These are phyloP conservation scores for Plectosphaerella cucumerina DNA, from an alignment of 2,329 filamentous ascomycete species.

Conservation along the genomic window DNA sequence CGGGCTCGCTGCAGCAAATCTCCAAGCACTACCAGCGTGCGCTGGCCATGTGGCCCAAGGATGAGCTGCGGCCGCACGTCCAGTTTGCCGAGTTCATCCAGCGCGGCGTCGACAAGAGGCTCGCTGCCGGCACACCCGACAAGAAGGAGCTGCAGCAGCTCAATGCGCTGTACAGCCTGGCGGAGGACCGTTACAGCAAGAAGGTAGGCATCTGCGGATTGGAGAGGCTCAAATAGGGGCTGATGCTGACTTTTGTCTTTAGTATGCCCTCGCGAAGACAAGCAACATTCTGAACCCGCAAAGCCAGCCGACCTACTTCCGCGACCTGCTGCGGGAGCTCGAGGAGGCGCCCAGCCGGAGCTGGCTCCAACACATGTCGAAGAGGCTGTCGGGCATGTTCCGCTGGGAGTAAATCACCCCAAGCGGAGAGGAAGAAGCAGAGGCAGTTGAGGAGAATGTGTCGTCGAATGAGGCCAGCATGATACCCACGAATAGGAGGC, in stretches of 20 bases:
- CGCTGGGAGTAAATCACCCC: conserved; percentile 24
- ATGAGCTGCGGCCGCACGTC: conserved; percentile 57
- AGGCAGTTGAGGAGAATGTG: not conserved
- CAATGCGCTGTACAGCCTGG: conserved; percentile 54
- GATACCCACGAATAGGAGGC: not conserved
- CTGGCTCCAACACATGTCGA: conserved; percentile 46
- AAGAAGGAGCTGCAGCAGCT: conserved; percentile 50
- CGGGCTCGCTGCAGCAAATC: conserved; percentile 27
- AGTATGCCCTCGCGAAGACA: conserved; percentile 41
- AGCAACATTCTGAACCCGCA: conserved; percentile 50
- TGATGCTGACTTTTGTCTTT: conserved; percentile 3
- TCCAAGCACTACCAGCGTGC: conserved; percentile 44
- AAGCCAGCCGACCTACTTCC: conserved; percentile 62
- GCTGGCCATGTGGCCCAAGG: conserved; percentile 58
- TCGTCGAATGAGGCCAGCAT: not conserved
- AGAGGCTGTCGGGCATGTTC: conserved; percentile 56
- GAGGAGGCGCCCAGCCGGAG: conserved; percentile 57
- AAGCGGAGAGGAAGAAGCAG: not conserved
- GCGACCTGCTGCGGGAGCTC: conserved; percentile 56
- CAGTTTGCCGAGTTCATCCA: conserved; percentile 56
- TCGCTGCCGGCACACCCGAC: conserved; percentile 30
- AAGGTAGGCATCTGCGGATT: conserved; percentile 36
- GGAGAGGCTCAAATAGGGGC: not conserved
- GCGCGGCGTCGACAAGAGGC: conserved; percentile 34
- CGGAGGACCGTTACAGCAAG: conserved; percentile 55